Percentiles rank a stretch among this genome's conserved stretches.
These are phyloP conservation scores for Curvularia spicifera DNA, from an alignment of 2,329 filamentous ascomycete species.

Conservation along the genomic window DNA sequence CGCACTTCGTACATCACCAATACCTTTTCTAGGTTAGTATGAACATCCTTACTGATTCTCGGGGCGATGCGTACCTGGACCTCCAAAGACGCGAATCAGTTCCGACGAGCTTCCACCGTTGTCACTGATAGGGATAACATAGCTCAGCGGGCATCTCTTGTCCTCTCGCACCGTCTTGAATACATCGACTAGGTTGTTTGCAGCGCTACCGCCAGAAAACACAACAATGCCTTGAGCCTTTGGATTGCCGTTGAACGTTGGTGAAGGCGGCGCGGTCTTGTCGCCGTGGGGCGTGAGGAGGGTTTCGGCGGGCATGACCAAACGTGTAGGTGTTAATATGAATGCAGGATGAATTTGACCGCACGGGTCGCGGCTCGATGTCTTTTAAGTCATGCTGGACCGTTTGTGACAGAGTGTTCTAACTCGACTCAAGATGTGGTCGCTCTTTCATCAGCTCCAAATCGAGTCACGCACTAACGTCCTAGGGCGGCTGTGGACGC, in stretches of 20 bases:
- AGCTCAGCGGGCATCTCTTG: slow-evolving; percentile 73
- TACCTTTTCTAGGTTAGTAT: slow-evolving; percentile 47
- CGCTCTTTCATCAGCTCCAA: slow-evolving; percentile 22
- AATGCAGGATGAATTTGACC: slow-evolving; percentile 17
- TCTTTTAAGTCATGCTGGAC: slow-evolving; percentile 28
- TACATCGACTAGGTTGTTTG: slow-evolving; percentile 91
- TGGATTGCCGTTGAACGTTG: slow-evolving; percentile 32
- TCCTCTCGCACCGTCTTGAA: slow-evolving; percentile 69
- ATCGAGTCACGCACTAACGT: slow-evolving; percentile 39
- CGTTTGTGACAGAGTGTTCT: slow-evolving; percentile 29
- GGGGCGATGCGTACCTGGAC: slow-evolving; percentile 68
- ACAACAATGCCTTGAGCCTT: slow-evolving; percentile 71
- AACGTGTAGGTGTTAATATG: neutral
- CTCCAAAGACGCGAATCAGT: slow-evolving; percentile 91
- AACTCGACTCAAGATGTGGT: slow-evolving; percentile 16
- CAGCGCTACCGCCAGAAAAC: slow-evolving; percentile 92
- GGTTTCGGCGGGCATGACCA: slow-evolving; percentile 31
- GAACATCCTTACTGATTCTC: neutral
- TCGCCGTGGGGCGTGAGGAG: slow-evolving; percentile 24
- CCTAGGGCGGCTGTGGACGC: slow-evolving; percentile 20
- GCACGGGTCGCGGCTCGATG: slow-evolving; percentile 15
- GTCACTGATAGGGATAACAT: slow-evolving; percentile 94
- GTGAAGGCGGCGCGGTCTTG: slow-evolving; percentile 21
- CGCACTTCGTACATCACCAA: slow-evolving; percentile 78
- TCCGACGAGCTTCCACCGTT: slow-evolving; percentile 95